Evolutionary conservation across 164 flowering plant genomes (phyloP).

Genomic region (Umbellularia californica): DNA sequence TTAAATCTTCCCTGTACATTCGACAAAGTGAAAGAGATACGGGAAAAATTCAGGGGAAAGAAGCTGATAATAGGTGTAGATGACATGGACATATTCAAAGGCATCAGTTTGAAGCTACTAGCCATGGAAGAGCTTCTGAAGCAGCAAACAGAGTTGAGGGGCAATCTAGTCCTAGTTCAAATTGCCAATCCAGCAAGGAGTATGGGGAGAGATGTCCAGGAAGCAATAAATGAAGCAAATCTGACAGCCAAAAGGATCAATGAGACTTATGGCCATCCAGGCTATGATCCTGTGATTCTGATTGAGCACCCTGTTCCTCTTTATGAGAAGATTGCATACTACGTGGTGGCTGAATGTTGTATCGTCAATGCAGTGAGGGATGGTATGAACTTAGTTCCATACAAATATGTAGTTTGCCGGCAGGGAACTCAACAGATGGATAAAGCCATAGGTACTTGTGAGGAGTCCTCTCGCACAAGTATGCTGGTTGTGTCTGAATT

Average conservation of each 20-base stretch:
- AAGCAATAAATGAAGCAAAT: constrained; percentile 14
- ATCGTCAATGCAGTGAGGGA: constrained; percentile 25
- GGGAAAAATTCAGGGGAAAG: constrained; percentile 14
- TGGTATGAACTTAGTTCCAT: constrained; percentile 24
- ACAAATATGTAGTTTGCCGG: constrained; percentile 19
- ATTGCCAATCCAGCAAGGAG: constrained; percentile 22
- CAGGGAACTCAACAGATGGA: constrained; percentile 13
- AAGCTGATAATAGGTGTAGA: constrained; percentile 18
- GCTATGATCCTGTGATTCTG: constrained; percentile 15
- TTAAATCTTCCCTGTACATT: constrained; percentile 10
- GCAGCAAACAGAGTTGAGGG: constrained; percentile 13
- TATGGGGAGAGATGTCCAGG: constrained; percentile 18
- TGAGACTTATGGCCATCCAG: constrained; percentile 12
- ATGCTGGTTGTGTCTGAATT: constrained; percentile 22
- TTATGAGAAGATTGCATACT: constrained; percentile 18
- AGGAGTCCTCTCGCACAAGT: constrained; percentile 6
- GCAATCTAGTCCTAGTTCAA: constrained; percentile 21
- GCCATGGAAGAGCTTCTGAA: constrained; percentile 20
- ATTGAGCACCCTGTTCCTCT: constrained; percentile 12
- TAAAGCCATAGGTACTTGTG: constrained; percentile 1
- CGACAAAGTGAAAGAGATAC: constrained; percentile 14
- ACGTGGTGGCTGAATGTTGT: constrained; percentile 17
- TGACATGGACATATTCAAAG: constrained; percentile 25
- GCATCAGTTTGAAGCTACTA: constrained; percentile 18
- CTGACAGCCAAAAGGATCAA: constrained; percentile 16